Base-by-base conservation (phyloP, 129 eudicot genomes). In the Tanacetum coccineum region DNA sequence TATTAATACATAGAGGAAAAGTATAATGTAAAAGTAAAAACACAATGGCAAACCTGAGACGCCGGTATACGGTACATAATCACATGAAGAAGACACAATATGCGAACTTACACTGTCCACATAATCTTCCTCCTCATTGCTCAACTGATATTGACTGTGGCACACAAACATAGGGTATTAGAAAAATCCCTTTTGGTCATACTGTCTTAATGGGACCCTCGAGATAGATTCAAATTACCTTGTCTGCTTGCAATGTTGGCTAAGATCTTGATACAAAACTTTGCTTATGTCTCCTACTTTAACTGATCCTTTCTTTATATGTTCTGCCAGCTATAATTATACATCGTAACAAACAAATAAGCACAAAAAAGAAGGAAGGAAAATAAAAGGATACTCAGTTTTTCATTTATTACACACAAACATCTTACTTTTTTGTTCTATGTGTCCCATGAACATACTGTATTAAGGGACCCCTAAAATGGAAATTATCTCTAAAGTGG, bases 231-330 rank as follows among this genome's bases (percentile, higher is more conserved):
- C 20, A 25, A 62, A 9, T 74, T 84, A 92, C 98, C 98, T 92
- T 5, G 76, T 63, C 95, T 87, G n/a, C n/a, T n/a, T n/a, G n/a
- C n/a, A n/a, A n/a, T n/a, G n/a, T n/a, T n/a, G n/a, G n/a, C n/a
- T n/a, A 22, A 93, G 85, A 62, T 93, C 95, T 10, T 82, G 77
- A 67, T 96, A 88, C 53, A 93, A 76, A 42, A 88, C 89, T 73
- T 84, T 84, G 92, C 86, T 74, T 21, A 88, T 96, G 45, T 71
- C 89, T 74, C 98, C 98, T 30, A 72, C 76, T 66, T 78, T 80
- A 40, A 93, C 92, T 10, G 82, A 86, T 40, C 98, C 96, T 63
- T 82, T 88, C 82, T 80, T 93, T 59, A 93, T 93, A 74, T 68
- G 52, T 57, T 93, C 98, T 18, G 98, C 78, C 53, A 93, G 63